phyloP scores from a whole-genome alignment of 2,329 filamentous ascomycete species.

The Fusarium incarnatum region DNA sequence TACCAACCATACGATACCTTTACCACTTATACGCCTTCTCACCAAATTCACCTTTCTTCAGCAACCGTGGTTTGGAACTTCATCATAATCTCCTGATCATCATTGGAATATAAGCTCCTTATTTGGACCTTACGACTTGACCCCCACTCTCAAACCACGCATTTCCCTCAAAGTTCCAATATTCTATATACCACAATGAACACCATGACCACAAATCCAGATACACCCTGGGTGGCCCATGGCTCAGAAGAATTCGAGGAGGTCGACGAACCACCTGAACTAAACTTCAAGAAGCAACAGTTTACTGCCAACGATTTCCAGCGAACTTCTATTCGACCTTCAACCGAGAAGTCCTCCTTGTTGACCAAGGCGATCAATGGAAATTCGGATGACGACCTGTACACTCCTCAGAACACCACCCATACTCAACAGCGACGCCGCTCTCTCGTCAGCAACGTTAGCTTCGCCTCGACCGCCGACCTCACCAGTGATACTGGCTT shows the following conservation, averaged over 20 bases:
- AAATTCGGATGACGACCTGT: slow-evolving; percentile 68
- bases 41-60: neutral
- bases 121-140: slow-evolving; percentile 26
- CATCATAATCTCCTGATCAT: slow-evolving; percentile 10
- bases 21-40: slow-evolving; percentile 9
- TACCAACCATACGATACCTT: slow-evolving; percentile 38
- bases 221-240: slow-evolving; percentile 51
- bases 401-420: slow-evolving; percentile 53
- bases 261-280: slow-evolving; percentile 89
- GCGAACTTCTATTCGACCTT: slow-evolving; percentile 60
- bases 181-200: slow-evolving; percentile 54
- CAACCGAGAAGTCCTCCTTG: slow-evolving; percentile 78
- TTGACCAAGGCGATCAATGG: slow-evolving; percentile 85
- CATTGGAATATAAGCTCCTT: slow-evolving; percentile 11
- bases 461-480: slow-evolving; percentile 85
- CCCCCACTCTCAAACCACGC: slow-evolving; percentile 27
- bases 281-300: slow-evolving; percentile 46
- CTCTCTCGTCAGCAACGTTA: slow-evolving; percentile 83
- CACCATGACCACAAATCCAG: slow-evolving; percentile 40
- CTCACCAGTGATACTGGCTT: slow-evolving; percentile 94
- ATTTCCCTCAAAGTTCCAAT: slow-evolving; percentile 32
- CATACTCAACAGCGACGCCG: slow-evolving; percentile 60
- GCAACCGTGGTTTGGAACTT: slow-evolving; percentile 2
- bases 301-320: slow-evolving; percentile 55
- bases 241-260: slow-evolving; percentile 76